phyloP scores from a whole-genome alignment of 768 basidiomycete genomes.

The Gymnopilus dilepis region DNA sequence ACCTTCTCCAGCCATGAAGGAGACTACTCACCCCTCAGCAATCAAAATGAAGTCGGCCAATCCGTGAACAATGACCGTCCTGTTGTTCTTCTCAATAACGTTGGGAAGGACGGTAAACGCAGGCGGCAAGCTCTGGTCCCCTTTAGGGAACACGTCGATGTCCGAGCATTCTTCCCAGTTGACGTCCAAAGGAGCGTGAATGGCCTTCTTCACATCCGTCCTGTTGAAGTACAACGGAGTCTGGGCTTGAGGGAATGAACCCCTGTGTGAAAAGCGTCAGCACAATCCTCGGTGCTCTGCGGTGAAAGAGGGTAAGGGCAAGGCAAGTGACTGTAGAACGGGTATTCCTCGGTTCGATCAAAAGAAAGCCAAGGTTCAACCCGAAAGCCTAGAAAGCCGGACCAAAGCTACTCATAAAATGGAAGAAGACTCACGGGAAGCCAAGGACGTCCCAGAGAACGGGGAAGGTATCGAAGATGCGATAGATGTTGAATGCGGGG shows the following conservation, averaged over 20 bases:
- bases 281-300: background rate
- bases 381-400: background rate
- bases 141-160: slow-evolving; percentile 59
- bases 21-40: slow-evolving; percentile 63
- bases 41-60: slow-evolving; percentile 77
- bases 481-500: slow-evolving; percentile 79
- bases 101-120: slow-evolving; percentile 70
- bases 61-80: slow-evolving; percentile 74
- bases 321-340: background rate
- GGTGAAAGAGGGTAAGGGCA: no score
- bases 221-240: slow-evolving; percentile 75
- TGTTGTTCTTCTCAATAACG: slow-evolving; percentile 76
- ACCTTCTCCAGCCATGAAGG: background rate
- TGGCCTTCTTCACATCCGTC: slow-evolving; percentile 67
- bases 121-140: slow-evolving; percentile 66
- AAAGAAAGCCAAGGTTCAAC: background rate
- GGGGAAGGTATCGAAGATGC: slow-evolving; percentile 78
- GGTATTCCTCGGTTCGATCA: background rate
- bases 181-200: slow-evolving; percentile 69
- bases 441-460: slow-evolving; percentile 82
- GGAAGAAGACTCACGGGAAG: slow-evolving; percentile 61
- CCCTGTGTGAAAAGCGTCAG: slow-evolving; percentile 38
- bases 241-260: slow-evolving; percentile 60
- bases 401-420: no score
- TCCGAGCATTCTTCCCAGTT: slow-evolving; percentile 70